Evolutionary conservation across 1,284 basidiomycete genomes (phyloP).

Genomic region (Fomitopsis schrenkii): DNA sequence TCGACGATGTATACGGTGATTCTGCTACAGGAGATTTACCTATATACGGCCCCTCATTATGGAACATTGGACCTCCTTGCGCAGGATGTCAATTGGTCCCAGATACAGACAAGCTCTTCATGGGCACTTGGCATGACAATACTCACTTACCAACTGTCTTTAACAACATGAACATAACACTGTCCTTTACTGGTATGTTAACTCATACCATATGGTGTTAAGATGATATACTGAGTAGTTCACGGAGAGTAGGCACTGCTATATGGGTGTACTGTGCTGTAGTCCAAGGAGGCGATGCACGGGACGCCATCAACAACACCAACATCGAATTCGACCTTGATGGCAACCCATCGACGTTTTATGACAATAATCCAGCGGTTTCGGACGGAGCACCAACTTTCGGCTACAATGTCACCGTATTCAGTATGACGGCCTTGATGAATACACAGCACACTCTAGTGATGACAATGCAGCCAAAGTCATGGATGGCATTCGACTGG

Average conservation of each 20-base stretch:
- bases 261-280: neutral
- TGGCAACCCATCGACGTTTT: too few relatives aligned
- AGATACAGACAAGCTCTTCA: neutral
- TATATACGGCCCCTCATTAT: neutral
- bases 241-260: neutral
- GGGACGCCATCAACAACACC: neutral
- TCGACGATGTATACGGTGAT: neutral
- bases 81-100: neutral
- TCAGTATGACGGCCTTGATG: slow-evolving; percentile 14
- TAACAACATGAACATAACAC: neutral
- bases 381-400: slow-evolving; percentile 4
- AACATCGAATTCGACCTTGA: slow-evolving; percentile 18
- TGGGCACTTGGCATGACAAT: neutral
- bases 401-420: slow-evolving; percentile 24
- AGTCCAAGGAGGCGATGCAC: slow-evolving; percentile 3
- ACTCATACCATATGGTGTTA: neutral
- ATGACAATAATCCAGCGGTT: slow-evolving; percentile 19
- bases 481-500: slow-evolving; percentile 3
- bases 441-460: slow-evolving; percentile 25
- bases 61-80: neutral
- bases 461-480: slow-evolving; percentile 8
- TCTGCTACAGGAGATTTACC: neutral
- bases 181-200: neutral
- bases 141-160: too few relatives aligned
- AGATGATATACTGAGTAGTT: slow-evolving; percentile 8